These are phyloP conservation scores for Solioccasus polychromus DNA, from an alignment of 768 basidiomycete genomes.

Conservation along the genomic window DNA sequence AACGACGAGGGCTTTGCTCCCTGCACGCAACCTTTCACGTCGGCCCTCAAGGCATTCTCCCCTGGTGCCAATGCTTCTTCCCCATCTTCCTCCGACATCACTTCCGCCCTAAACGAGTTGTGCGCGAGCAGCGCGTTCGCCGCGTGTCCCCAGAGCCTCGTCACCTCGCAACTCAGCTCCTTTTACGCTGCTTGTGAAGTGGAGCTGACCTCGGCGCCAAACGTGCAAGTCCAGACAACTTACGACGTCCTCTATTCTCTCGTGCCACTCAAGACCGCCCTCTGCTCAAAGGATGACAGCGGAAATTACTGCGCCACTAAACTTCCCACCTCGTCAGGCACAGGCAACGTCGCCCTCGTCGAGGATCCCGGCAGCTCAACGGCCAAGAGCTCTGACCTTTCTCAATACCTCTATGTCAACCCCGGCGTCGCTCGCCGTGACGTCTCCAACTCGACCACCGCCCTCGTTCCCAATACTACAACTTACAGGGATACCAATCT, in stretches of 20 bases:
- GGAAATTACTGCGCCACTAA: conserved; percentile 68
- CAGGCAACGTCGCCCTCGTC: conserved; percentile 15
- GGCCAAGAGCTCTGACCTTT: conserved; percentile 14
- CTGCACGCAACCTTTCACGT: conserved; percentile 64
- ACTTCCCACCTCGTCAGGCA: conserved; percentile 33
- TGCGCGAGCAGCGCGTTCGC: conserved; percentile 47
- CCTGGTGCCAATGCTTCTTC: conserved; percentile 41
- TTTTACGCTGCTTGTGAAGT: conserved; percentile 70
- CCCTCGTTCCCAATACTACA: conserved; percentile 49
- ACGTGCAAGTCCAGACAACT: conserved; percentile 48
- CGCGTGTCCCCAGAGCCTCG: conserved; percentile 52
- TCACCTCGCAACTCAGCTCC: conserved; percentile 59
- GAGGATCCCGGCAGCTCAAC: conserved; percentile 7
- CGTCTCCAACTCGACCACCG: conserved; percentile 23
- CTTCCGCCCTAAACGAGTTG: conserved; percentile 48
- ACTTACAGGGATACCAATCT: conserved; percentile 61
- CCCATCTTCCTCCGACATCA: conserved; percentile 43
- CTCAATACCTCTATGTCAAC: conserved; percentile 26
- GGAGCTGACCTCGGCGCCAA: conserved; percentile 61
- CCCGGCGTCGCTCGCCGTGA: conserved; percentile 27
- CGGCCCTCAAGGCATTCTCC: conserved; percentile 54
- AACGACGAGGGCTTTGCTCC: conserved; percentile 48
- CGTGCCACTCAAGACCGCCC: conserved; percentile 57
- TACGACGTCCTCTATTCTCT: conserved; percentile 85
- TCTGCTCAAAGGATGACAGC: conserved; percentile 74